phyloP scores from a whole-genome alignment of 2,329 filamentous ascomycete species.

The Calonectria multiphialidica region DNA sequence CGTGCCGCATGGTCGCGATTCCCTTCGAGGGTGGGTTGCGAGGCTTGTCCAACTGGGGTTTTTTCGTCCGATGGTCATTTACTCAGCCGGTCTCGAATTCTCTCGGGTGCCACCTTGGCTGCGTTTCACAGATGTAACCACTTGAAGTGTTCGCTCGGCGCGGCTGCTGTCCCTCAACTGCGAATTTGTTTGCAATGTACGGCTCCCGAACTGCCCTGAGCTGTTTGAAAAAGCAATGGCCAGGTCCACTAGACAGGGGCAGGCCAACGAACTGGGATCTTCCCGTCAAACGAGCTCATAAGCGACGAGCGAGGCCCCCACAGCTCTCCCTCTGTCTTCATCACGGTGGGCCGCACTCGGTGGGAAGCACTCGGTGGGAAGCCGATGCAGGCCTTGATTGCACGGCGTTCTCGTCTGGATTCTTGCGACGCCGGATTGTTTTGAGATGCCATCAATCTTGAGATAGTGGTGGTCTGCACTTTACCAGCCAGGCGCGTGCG shows the following conservation, averaged over 20 bases:
- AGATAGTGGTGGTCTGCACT: background rate
- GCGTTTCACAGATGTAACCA: conserved; percentile 26
- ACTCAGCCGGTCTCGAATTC: conserved; percentile 27
- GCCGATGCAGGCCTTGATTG: background rate
- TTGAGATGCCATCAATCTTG: conserved; percentile 6
- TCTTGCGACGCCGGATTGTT: conserved; percentile 19
- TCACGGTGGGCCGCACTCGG: background rate
- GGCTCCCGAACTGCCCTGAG: conserved; percentile 16
- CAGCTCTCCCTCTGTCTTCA: background rate
- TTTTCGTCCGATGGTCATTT: conserved; percentile 23
- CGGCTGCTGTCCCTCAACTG: conserved; percentile 28
- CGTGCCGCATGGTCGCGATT: conserved; percentile 4
- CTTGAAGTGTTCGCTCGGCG: conserved; percentile 33
- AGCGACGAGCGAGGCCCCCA: conserved; percentile 18
- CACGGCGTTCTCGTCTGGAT: background rate
- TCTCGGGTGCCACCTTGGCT: conserved; percentile 25
- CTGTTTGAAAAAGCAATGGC: conserved; percentile 27
- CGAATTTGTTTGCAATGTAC: conserved; percentile 22
- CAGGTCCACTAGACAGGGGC: conserved; percentile 5
- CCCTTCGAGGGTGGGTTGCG: conserved; percentile 9
- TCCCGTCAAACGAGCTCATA: conserved; percentile 8
- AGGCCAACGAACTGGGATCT: conserved; percentile 20
- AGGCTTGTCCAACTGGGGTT: conserved; percentile 8
- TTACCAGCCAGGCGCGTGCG: background rate
- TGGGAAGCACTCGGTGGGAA: background rate